phyloP scores from a whole-genome alignment of 352 stramenopile species.

The Phytopythium helicoides region DNA sequence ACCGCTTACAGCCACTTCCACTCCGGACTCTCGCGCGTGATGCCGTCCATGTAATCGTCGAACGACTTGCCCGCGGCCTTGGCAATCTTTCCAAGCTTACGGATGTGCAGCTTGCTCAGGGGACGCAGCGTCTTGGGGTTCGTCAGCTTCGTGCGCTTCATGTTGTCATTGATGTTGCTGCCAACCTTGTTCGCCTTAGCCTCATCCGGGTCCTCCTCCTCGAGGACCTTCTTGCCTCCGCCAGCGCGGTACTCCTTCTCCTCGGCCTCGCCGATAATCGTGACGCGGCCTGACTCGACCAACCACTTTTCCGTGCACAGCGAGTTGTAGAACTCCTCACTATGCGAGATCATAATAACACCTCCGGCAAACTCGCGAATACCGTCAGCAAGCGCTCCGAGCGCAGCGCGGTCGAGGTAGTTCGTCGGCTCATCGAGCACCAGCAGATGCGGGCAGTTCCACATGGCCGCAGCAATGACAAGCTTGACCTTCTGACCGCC shows the following conservation, averaged over 20 bases:
- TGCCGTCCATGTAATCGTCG: constrained; percentile 53
- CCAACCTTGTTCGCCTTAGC: constrained; percentile 37
- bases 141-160: constrained; percentile 66
- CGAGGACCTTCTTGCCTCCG: constrained; percentile 58
- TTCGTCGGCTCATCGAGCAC: constrained; percentile 89
- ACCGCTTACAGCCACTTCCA: constrained; percentile 69
- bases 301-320: constrained; percentile 78
- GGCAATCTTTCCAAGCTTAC: constrained; percentile 57
- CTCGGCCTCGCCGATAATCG: constrained; percentile 66
- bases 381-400: constrained; percentile 58
- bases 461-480: constrained; percentile 77
- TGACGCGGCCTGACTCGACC: constrained; percentile 59
- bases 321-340: constrained; percentile 81
- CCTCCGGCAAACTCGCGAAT: constrained; percentile 71
- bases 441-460: constrained; percentile 82
- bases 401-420: constrained; percentile 73
- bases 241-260: constrained; percentile 71
- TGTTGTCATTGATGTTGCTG: constrained; percentile 43
- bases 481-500: constrained; percentile 84
- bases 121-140: constrained; percentile 73
- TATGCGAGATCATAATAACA: constrained; percentile 83
- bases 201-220: constrained; percentile 42
- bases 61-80: constrained; percentile 60
- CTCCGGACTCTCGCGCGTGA: constrained; percentile 59
- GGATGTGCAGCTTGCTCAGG: constrained; percentile 68